These are phyloP conservation scores for Venturia carpophila DNA, from an alignment of 2,329 filamentous ascomycete genomes.

Conservation along the genomic window DNA sequence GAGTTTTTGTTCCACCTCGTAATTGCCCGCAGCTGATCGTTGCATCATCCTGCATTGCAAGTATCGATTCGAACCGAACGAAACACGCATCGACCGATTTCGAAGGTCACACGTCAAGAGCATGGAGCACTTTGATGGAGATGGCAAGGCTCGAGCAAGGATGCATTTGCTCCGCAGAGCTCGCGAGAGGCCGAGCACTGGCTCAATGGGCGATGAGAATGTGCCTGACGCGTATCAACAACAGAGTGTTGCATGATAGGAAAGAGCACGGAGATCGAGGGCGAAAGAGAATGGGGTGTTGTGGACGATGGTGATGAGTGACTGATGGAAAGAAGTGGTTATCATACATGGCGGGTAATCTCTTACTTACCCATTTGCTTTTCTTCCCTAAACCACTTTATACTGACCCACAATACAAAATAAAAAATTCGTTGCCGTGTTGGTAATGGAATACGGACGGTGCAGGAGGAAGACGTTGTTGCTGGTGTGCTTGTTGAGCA, in stretches of 20 bases:
- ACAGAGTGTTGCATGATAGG: background rate
- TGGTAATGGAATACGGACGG: background rate
- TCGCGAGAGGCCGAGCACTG: background rate
- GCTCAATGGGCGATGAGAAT: constrained; percentile 1
- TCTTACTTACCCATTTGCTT: background rate
- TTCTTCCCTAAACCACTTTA: background rate
- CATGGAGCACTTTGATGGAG: background rate
- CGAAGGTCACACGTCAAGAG: background rate
- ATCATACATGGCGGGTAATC: constrained; percentile 1
- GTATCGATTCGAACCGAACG: background rate
- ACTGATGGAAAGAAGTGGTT: background rate
- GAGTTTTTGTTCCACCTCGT: background rate
- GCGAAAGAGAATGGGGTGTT: background rate
- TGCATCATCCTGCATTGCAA: background rate
- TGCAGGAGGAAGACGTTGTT: background rate
- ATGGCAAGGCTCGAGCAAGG: background rate
- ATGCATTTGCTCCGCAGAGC: background rate
- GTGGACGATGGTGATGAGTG: background rate
- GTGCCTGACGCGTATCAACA: background rate
- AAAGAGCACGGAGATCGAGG: background rate
- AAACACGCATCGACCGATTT: background rate
- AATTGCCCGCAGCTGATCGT: background rate
- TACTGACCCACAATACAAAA: constrained; percentile 1
- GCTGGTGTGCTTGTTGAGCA: background rate
- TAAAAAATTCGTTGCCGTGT: background rate